Evolutionary conservation across 2,329 filamentous ascomycete genomes (phyloP).

Genomic region (Talaromyces funiculosus): DNA sequence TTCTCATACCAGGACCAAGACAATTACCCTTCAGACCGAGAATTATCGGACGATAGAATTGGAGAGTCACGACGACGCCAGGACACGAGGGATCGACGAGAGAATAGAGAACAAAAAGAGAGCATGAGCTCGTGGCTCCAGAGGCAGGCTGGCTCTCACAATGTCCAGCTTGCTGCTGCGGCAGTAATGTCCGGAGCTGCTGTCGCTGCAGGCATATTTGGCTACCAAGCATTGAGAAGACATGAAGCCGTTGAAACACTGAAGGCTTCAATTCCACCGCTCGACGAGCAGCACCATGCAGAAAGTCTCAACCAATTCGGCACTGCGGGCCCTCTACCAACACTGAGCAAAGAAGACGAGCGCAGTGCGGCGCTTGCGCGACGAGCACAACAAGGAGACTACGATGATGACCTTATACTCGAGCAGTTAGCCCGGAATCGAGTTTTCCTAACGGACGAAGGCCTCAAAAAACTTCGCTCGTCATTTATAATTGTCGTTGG

Average conservation of each 20-base stretch:
- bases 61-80: background rate
- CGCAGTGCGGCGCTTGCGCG: slow-evolving; percentile 54
- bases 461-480: slow-evolving; percentile 69
- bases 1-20: slow-evolving; percentile 4
- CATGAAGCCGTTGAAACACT: slow-evolving; percentile 52
- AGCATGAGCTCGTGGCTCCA: slow-evolving; percentile 43
- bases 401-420: slow-evolving; percentile 74
- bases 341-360: slow-evolving; percentile 50
- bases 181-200: slow-evolving; percentile 41
- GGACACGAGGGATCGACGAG: background rate
- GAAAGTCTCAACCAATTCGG: slow-evolving; percentile 51
- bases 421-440: slow-evolving; percentile 92
- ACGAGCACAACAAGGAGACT: slow-evolving; percentile 57
- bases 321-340: slow-evolving; percentile 26
- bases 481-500: slow-evolving; percentile 87
- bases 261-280: slow-evolving; percentile 57
- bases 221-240: slow-evolving; percentile 51
- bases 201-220: slow-evolving; percentile 49
- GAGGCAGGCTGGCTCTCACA: slow-evolving; percentile 36
- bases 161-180: slow-evolving; percentile 38
- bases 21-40: slow-evolving; percentile 4
- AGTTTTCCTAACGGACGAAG: slow-evolving; percentile 79
- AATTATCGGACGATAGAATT: slow-evolving; percentile 8
- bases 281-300: slow-evolving; percentile 47
- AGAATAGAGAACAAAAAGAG: slow-evolving; percentile 1